Percentiles rank a stretch among this genome's conserved stretches.
phyloP scores from a whole-genome alignment of 371 early-diverging fungal genomes.

The Lichtheimia corymbifera region DNA sequence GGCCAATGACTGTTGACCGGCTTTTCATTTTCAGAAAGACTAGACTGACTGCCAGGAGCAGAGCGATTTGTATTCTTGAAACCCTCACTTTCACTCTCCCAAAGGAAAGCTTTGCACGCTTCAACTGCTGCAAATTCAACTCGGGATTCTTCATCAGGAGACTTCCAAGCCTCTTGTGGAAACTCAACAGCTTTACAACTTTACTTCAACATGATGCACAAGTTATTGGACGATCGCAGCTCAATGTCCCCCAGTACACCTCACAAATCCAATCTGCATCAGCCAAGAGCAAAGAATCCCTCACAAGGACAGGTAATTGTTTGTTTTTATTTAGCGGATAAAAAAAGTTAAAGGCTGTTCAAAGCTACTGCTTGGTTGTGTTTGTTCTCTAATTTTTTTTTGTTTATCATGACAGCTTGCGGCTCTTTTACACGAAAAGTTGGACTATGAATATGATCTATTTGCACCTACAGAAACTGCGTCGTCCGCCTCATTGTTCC shows the following conservation, averaged over 20 bases:
- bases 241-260: slow-evolving; percentile 25
- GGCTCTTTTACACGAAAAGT: slow-evolving; percentile 45
- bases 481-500: slow-evolving; percentile 22
- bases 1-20: too few species aligned
- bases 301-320: slow-evolving; percentile 42
- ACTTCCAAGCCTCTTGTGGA: slow-evolving; percentile 2
- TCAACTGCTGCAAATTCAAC: too few species aligned
- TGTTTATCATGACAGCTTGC: slow-evolving; percentile 28
- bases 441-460: slow-evolving; percentile 40
- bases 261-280: slow-evolving; percentile 41
- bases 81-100: too few species aligned
- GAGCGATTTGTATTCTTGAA: too few species aligned
- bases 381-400: slow-evolving; percentile 8
- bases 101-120: too few species aligned
- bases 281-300: slow-evolving; percentile 41
- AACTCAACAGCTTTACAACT: neutral
- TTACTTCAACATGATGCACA: slow-evolving; percentile 6
- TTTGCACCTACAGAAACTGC: slow-evolving; percentile 16
- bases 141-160: too few species aligned
- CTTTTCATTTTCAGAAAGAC: too few species aligned
- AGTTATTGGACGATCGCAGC: slow-evolving; percentile 10
- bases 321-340: slow-evolving; percentile 8
- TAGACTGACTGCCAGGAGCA: too few species aligned
- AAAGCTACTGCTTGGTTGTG: neutral
- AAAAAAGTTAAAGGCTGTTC: neutral